phyloP scores from a whole-genome alignment of 768 basidiomycete species.

The Omphalotus guepiniiformis region DNA sequence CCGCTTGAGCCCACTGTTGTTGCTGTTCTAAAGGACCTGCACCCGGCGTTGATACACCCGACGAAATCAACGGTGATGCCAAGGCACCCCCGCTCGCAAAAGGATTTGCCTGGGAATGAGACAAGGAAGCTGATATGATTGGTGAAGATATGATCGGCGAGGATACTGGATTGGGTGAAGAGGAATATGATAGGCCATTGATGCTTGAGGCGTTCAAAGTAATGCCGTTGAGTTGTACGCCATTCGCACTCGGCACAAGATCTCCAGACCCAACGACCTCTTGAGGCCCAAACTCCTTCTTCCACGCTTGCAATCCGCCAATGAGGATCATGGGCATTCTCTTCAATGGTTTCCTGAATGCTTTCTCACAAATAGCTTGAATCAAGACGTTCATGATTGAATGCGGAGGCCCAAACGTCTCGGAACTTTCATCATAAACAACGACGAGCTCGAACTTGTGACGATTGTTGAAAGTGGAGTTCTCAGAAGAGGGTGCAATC shows the following conservation, averaged over 20 bases:
- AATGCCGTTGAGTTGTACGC: neutral
- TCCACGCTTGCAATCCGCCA: constrained; percentile 86
- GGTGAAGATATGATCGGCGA: constrained; percentile 17
- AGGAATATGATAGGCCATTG: neutral
- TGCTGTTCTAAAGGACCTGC: neutral
- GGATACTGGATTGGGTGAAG: constrained; percentile 22
- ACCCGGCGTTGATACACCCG: neutral
- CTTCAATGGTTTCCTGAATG: constrained; percentile 67
- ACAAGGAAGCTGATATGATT: constrained; percentile 10
- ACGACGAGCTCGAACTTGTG: constrained; percentile 87
- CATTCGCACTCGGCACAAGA: neutral
- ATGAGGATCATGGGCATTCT: constrained; percentile 78
- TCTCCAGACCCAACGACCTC: constrained; percentile 18
- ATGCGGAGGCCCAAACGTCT: constrained; percentile 39
- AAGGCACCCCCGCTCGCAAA: constrained; percentile 8
- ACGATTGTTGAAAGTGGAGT: constrained; percentile 73
- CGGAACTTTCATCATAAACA: constrained; percentile 71
- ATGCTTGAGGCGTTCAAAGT: neutral
- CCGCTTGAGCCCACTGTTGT: neutral
- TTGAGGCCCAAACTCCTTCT: constrained; percentile 45
- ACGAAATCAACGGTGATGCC: constrained; percentile 7
- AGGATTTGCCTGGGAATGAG: neutral
- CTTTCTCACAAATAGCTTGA: constrained; percentile 66
- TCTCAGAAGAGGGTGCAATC: constrained; percentile 67
- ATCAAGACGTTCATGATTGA: constrained; percentile 36